Evolutionary conservation across 257 asterid species (phyloP).

Genomic region (Gardenia jasminoides): DNA sequence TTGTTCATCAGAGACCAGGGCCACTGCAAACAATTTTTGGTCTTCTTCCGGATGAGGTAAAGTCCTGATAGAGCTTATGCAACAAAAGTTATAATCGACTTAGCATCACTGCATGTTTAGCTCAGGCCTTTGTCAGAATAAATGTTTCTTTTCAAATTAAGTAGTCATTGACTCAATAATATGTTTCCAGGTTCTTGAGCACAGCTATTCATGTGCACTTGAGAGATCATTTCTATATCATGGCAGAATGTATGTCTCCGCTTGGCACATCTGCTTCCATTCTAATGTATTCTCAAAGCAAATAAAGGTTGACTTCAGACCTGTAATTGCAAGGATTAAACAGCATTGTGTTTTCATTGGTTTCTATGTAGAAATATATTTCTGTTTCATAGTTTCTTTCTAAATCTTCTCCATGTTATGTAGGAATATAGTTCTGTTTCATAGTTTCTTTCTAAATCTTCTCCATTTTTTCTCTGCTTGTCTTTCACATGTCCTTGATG

Average conservation of each 20-base stretch:
- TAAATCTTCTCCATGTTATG: background rate
- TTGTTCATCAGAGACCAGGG: constrained; percentile 75
- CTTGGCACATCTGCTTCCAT: constrained; percentile 90
- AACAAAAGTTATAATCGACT: background rate
- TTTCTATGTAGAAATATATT: background rate
- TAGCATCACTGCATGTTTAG: background rate
- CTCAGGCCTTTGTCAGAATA: background rate
- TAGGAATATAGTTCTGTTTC: background rate
- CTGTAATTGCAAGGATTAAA: constrained; percentile 1
- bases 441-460: background rate
- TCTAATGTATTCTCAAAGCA: constrained; percentile 92
- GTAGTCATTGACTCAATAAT: constrained; percentile 1
- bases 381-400: background rate
- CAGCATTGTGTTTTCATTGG: background rate
- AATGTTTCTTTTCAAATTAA: background rate
- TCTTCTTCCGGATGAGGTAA: constrained; percentile 89
- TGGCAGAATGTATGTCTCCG: constrained; percentile 85
- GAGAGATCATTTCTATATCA: constrained; percentile 94
- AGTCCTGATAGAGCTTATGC: background rate
- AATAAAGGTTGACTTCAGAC: constrained; percentile 57
- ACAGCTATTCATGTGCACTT: constrained; percentile 94
- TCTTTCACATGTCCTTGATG: background rate
- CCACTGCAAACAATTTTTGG: constrained; percentile 83
- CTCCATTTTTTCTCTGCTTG: background rate
- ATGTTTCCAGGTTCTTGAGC: constrained; percentile 68